Conservation (phyloP, 768 basidiomycete genomes). For the Leucocoprinus leucothites region DNA sequence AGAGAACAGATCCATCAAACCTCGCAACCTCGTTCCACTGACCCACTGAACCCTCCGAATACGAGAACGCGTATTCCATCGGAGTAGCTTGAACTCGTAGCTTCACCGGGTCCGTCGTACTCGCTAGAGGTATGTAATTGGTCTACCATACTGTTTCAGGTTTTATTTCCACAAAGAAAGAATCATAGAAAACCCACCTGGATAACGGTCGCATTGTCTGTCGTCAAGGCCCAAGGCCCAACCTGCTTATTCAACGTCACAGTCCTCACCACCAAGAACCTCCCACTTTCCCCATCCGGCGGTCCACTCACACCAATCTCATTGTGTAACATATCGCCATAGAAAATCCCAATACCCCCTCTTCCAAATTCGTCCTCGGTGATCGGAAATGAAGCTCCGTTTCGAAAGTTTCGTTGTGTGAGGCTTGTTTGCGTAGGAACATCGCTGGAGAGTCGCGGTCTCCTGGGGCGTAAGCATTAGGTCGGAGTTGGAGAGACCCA, state of each 20-base stretch:
- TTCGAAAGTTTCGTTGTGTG: slow-evolving; percentile 35
- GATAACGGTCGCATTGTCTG: slow-evolving; percentile 25
- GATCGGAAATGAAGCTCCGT: slow-evolving; percentile 30
- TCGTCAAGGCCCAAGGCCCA: slow-evolving; percentile 32
- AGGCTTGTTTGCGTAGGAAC: slow-evolving; percentile 34
- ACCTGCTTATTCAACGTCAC: slow-evolving; percentile 29
- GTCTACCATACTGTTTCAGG: slow-evolving; percentile 14
- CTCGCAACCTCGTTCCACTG: slow-evolving; percentile 20
- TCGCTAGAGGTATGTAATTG: slow-evolving; percentile 20
- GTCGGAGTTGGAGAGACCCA: slow-evolving; percentile 28
- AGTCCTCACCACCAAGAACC: slow-evolving; percentile 27
- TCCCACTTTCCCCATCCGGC: slow-evolving; percentile 16
- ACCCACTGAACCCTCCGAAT: slow-evolving; percentile 26
- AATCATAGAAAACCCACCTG: slow-evolving; percentile 20
- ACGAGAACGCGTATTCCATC: slow-evolving; percentile 29
- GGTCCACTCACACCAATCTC: slow-evolving; percentile 31
- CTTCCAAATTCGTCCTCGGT: slow-evolving; percentile 24
- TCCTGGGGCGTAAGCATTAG: slow-evolving; percentile 34
- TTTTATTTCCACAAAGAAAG: neutral
- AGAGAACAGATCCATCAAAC: slow-evolving; percentile 30
- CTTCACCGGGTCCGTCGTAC: slow-evolving; percentile 22
- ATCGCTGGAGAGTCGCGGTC: slow-evolving; percentile 36
- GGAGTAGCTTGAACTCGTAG: slow-evolving; percentile 27
- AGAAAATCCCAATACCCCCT: slow-evolving; percentile 35
- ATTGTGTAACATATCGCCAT: slow-evolving; percentile 34